phyloP scores from a whole-genome alignment of 2,329 filamentous ascomycete genomes.

The Paraphaeosphaeria sporulosa region DNA sequence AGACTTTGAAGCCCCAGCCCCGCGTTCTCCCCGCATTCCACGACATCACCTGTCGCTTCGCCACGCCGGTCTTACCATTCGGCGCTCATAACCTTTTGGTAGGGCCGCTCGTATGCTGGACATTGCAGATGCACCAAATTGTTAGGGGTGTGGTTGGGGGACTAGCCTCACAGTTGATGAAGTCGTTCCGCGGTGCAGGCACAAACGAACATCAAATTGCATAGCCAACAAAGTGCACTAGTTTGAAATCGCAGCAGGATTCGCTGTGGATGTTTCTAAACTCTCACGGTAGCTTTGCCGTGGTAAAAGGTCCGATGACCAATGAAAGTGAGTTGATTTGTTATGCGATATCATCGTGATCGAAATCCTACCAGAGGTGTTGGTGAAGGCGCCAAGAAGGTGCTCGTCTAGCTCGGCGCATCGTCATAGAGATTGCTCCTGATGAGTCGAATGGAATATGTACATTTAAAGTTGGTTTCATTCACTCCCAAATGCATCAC shows the following conservation, averaged over 20 bases:
- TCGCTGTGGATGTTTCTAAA: no score
- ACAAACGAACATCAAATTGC: no score
- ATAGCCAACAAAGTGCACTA: no score
- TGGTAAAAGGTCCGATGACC: no score
- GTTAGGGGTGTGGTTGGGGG: neutral
- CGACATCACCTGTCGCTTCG: neutral
- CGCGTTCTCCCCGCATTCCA: neutral
- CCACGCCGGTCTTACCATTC: neutral
- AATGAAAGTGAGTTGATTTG: no score
- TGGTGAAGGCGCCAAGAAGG: no score
- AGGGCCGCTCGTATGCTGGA: neutral
- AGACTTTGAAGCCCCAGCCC: neutral
- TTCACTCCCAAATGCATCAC: constrained; percentile 6
- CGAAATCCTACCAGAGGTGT: no score
- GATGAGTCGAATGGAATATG: neutral
- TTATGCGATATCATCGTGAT: no score
- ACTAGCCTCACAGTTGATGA: neutral
- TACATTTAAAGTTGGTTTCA: neutral
- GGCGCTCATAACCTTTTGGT: neutral
- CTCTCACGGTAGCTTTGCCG: no score
- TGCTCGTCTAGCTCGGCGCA: no score
- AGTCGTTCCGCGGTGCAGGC: neutral
- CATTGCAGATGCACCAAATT: neutral
- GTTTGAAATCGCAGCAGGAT: no score
- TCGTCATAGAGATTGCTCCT: no score